Evolutionary conservation across 306 rosid species (phyloP), one percentile per base, ranked within the genome.

Genomic region (Corylus heterophylla): DNA sequence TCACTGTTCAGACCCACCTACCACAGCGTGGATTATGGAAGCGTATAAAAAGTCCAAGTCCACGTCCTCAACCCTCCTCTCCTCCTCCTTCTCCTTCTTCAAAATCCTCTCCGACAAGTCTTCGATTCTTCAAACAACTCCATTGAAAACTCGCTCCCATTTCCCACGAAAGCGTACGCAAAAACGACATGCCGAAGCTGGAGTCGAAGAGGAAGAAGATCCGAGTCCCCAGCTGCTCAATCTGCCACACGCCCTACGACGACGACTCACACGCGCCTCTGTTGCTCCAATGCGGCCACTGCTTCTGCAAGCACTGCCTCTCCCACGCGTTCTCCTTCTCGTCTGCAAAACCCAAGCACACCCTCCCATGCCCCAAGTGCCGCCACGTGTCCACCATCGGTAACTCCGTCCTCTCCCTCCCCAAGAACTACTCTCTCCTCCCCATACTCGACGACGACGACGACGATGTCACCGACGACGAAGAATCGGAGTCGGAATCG

Each of bases 281-380:
- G 73, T 80, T 95, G 81, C 98, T 95, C 44, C 97, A 95, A 88
- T 95, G 98, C 70, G 98, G 98, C 42, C 98, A 95, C 80, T 92
- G 94, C 6, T 95, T 93, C 89, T 95, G 99, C 82, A 88, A 82
- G 73, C 97, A 93, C 55, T 95, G 99, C 59, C 85, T 95, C n/a
- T 93, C 97, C 25, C 83, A 81, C 69, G 91, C 93, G 97, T 93
- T 93, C 96, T 79, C 95, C 94, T 77, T 94, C 29, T 44, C 7
- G 20, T 67, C 29, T 2, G 74, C 91, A 6, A 87, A 90, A 3
- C 61, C 85, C 0, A 97, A 91, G 6, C 85, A 96, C 3, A 87
- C 90, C 73, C 90, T 95, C 3, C 75, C 89, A 2, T 95, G 99
- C 71, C 99, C 99, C 5, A 77, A 89, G n/a, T 95, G 99, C 78